These are phyloP conservation scores for Salinomyces thailandicus DNA, from an alignment of 2,329 filamentous ascomycete genomes.

Conservation along the genomic window DNA sequence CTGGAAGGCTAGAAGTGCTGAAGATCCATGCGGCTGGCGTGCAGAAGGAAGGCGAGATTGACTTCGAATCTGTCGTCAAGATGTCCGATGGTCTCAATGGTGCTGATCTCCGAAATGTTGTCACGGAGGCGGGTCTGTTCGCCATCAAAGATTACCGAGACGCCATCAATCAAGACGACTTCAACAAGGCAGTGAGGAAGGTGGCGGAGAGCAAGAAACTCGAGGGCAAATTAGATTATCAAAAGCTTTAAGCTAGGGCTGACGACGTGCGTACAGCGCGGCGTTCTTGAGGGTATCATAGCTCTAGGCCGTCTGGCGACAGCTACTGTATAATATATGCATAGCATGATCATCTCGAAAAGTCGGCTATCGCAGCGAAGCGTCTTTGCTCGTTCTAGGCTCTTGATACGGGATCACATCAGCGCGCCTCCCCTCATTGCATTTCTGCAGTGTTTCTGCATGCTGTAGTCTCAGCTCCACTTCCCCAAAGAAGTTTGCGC, in stretches of 20 bases:
- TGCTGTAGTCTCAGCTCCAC: slow-evolving; percentile 49
- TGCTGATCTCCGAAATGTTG: slow-evolving; percentile 92
- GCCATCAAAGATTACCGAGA: slow-evolving; percentile 98
- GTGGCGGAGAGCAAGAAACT: slow-evolving; percentile 96
- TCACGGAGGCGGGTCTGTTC: slow-evolving; percentile 93
- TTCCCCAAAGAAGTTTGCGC: slow-evolving; percentile 58
- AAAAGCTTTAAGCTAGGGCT: slow-evolving; percentile 57
- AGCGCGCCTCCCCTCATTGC: too few relatives aligned
- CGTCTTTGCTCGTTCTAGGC: too few relatives aligned
- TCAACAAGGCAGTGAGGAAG: slow-evolving; percentile 98
- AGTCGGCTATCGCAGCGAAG: too few relatives aligned
- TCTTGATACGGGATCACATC: too few relatives aligned
- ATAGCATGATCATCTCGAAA: neutral
- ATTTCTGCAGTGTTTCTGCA: too few relatives aligned
- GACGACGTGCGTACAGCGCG: neutral
- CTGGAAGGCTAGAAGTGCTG: slow-evolving; percentile 88
- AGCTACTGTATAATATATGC: neutral
- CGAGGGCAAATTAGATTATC: slow-evolving; percentile 89
- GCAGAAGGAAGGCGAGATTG: slow-evolving; percentile 83
- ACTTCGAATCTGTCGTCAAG: slow-evolving; percentile 98
- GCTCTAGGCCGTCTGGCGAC: too few relatives aligned
- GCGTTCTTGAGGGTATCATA: neutral
- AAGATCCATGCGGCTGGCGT: slow-evolving; percentile 92
- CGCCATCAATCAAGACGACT: slow-evolving; percentile 93
- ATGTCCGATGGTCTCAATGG: slow-evolving; percentile 99